These are phyloP conservation scores for Aspergillus transmontanensis DNA, from an alignment of 2,329 filamentous ascomycete genomes.

Conservation along the genomic window DNA sequence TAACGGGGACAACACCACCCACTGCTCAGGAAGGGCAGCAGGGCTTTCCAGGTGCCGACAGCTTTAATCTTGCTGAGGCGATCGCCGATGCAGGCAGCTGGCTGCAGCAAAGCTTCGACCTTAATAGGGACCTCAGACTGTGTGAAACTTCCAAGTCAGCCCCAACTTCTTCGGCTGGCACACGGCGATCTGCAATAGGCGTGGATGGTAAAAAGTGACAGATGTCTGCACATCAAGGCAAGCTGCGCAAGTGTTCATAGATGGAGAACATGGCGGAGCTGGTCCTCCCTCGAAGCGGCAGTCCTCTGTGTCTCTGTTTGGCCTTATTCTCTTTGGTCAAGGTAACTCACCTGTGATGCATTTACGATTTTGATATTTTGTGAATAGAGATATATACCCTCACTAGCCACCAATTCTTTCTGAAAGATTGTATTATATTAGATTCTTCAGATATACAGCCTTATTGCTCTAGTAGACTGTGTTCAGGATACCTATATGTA, in stretches of 20 bases:
- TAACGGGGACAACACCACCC: conserved; percentile 35
- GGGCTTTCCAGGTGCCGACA: conserved; percentile 30
- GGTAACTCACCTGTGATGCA: background rate
- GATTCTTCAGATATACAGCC: background rate
- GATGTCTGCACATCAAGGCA: background rate
- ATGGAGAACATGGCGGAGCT: background rate
- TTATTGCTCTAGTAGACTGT: background rate
- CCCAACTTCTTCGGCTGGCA: conserved; percentile 16
- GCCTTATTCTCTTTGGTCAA: background rate
- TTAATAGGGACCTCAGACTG: conserved; percentile 36
- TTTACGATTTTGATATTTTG: conserved; percentile 7
- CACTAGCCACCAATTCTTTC: background rate
- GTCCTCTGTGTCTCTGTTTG: background rate
- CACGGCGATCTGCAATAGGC: conserved; percentile 12
- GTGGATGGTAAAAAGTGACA: conserved; percentile 16
- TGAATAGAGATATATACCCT: conserved; percentile 8
- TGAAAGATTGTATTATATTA: background rate
- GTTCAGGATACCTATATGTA: background rate
- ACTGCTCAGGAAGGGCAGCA: conserved; percentile 41
- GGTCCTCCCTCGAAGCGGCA: background rate
- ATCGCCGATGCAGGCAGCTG: conserved; percentile 51
- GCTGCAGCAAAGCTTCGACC: conserved; percentile 47
- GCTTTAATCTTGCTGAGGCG: conserved; percentile 47
- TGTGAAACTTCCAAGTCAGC: conserved; percentile 15
- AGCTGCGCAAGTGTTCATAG: background rate